Evolutionary conservation across 2,329 filamentous ascomycete genomes (phyloP), one percentile per base, ranked within the genome.

Genomic region (Paramyrothecium sp.): DNA sequence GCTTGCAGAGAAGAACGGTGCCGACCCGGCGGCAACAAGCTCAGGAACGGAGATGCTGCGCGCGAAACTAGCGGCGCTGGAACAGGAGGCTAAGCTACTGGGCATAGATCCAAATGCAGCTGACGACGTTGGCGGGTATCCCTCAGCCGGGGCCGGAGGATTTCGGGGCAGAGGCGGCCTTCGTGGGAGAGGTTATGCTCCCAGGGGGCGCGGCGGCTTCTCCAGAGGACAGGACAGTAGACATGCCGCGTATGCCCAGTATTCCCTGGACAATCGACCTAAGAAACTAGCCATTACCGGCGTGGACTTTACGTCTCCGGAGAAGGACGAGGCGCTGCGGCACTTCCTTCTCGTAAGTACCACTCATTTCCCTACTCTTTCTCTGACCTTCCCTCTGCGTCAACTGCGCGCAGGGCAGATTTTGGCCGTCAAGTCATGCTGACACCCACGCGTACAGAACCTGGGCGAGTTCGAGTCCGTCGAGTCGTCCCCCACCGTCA

Each of bases 181-280:
- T 48, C 69, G 70, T 26, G 71, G 73, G 8, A 60, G 73, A 19
- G 71, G 73, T 5, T 30, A 30, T 30, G 26, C 26, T 30, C 26
- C 26, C 10, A 60, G 73, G 20, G 72, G 75, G 20, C 72, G 78
- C 48, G 76, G 76, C 10, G 70, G 74, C 20, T 72, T 73, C 52
- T 67, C 75, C 54, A 71, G 79, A 52, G 71, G 79, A 55, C 77
- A 65, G 58, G 75, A 77, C 49, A 80, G 81, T 33, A 76, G 80
- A 60, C 80, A 82, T 51, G 80, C 81, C 3, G 81, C 81, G 1
- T 87, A 86, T 63, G 84, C 81, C 3, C 80, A 81, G 33, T 89
- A 88, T 63, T 88, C 88, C 19, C 78, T 95, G 21, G 91, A 95
- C 67, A 92, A 93, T 69, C 81, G 91, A 49, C 88, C 91, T 0